phyloP scores from a whole-genome alignment of 164 flowering plant species.

The Platanus orientalis region DNA sequence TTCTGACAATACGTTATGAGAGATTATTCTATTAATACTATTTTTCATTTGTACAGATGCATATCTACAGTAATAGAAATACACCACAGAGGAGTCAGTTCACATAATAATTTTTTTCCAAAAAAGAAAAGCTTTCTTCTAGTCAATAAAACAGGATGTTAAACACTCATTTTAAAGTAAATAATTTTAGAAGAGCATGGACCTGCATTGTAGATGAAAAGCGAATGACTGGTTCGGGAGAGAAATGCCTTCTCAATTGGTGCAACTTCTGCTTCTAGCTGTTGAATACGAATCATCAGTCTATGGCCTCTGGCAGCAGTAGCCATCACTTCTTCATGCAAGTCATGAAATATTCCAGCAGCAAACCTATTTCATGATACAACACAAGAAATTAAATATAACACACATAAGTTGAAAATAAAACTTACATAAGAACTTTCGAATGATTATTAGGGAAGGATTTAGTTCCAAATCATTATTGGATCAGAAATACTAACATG shows the following conservation, averaged over 20 bases:
- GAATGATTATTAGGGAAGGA: too few species aligned
- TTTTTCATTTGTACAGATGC: too few species aligned
- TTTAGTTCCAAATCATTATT: too few species aligned
- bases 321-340: constrained; percentile 95
- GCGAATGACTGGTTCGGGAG: constrained; percentile 65
- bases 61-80: too few species aligned
- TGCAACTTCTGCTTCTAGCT: constrained; percentile 88
- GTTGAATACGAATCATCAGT: constrained; percentile 79
- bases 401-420: too few species aligned
- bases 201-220: constrained; percentile 61
- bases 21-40: too few species aligned
- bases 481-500: too few species aligned
- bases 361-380: constrained; percentile 68
- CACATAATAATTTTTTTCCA: too few species aligned
- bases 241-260: constrained; percentile 74
- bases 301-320: constrained; percentile 95
- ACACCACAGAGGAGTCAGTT: too few species aligned
- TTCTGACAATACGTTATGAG: too few species aligned
- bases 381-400: not conserved
- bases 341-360: constrained; percentile 88
- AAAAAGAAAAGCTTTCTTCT: not conserved
- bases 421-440: too few species aligned
- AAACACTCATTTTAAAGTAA: not conserved
- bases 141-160: not conserved
- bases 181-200: constrained; percentile 3